Percentiles rank a stretch among this genome's conserved stretches.
Conservation (phyloP, 306 rosid species). For the Vicia sativa region DNA sequence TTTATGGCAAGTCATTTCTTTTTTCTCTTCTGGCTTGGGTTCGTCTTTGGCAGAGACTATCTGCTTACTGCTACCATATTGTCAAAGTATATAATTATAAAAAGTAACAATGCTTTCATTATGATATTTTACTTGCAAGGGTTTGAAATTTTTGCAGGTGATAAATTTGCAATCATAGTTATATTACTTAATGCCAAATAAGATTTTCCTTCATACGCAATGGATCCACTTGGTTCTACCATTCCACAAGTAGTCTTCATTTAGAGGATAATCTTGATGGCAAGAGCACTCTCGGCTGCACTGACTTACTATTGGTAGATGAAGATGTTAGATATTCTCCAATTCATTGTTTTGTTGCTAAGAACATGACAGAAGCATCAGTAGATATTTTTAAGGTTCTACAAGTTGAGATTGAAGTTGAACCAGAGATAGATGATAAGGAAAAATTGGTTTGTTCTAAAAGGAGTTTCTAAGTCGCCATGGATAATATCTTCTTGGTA, state of each 20-base stretch:
- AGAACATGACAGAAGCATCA: too few species aligned
- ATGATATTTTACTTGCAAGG: slow-evolving; percentile 88
- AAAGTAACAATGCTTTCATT: slow-evolving; percentile 75
- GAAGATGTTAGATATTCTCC: too few species aligned
- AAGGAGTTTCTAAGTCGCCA: slow-evolving; percentile 60
- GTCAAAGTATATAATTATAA: slow-evolving; percentile 77
- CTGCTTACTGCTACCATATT: slow-evolving; percentile 79
- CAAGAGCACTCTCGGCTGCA: slow-evolving; percentile 72
- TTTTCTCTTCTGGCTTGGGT: slow-evolving; percentile 84
- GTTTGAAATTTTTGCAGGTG: slow-evolving; percentile 77
- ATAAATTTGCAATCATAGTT: slow-evolving; percentile 60
- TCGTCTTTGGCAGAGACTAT: slow-evolving; percentile 81
- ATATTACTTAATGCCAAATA: slow-evolving; percentile 53
- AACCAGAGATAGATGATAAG: slow-evolving; percentile 31
- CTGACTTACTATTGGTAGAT: too few species aligned
- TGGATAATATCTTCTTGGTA: slow-evolving; percentile 71
- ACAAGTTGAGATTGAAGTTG: slow-evolving; percentile 63
- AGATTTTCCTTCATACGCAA: slow-evolving; percentile 54
- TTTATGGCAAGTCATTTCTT: slow-evolving; percentile 72
- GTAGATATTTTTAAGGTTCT: slow-evolving; percentile 74
- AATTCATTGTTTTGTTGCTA: too few species aligned
- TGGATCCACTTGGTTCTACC: slow-evolving; percentile 53
- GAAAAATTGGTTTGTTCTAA: slow-evolving; percentile 55
- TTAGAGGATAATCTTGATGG: slow-evolving; percentile 73
- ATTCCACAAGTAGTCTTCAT: slow-evolving; percentile 70